phyloP scores from a whole-genome alignment of 345 rosid genomes.

The Lepidium didymum region DNA sequence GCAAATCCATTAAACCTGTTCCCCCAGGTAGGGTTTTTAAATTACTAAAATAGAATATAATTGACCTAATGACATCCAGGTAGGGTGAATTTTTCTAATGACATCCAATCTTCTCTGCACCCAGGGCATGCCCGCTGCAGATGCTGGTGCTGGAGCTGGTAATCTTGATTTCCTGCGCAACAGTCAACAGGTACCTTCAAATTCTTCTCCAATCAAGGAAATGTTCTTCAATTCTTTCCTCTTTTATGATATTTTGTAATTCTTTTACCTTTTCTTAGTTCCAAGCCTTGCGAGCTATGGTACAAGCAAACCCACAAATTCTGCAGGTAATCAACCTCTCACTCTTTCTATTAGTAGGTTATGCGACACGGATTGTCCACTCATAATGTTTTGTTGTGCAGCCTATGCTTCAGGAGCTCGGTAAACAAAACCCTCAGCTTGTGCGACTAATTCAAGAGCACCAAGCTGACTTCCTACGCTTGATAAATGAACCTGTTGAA shows the following conservation, averaged over 20 bases:
- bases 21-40: slow-evolving; percentile 20
- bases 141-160: slow-evolving; percentile 67
- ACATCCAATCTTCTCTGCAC: background rate
- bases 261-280: slow-evolving; percentile 36
- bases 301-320: slow-evolving; percentile 81
- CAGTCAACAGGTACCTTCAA: slow-evolving; percentile 71
- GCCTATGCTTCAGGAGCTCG: slow-evolving; percentile 98
- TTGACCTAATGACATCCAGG: no score
- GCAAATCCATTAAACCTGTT: slow-evolving; percentile 31
- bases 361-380: background rate
- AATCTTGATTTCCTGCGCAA: slow-evolving; percentile 85
- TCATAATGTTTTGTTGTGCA: slow-evolving; percentile 22
- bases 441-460: slow-evolving; percentile 90
- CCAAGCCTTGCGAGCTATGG: slow-evolving; percentile 84
- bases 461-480: slow-evolving; percentile 77
- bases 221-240: background rate
- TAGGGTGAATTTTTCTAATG: background rate
- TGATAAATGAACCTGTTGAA: slow-evolving; percentile 84
- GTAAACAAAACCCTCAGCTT: slow-evolving; percentile 83
- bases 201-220: background rate
- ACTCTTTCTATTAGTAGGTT: background rate
- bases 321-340: slow-evolving; percentile 44
- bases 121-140: slow-evolving; percentile 87
- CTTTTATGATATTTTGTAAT: background rate
- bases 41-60: background rate